phyloP scores from a whole-genome alignment of 1,284 basidiomycete genomes.

The Golubevia pallescens region DNA sequence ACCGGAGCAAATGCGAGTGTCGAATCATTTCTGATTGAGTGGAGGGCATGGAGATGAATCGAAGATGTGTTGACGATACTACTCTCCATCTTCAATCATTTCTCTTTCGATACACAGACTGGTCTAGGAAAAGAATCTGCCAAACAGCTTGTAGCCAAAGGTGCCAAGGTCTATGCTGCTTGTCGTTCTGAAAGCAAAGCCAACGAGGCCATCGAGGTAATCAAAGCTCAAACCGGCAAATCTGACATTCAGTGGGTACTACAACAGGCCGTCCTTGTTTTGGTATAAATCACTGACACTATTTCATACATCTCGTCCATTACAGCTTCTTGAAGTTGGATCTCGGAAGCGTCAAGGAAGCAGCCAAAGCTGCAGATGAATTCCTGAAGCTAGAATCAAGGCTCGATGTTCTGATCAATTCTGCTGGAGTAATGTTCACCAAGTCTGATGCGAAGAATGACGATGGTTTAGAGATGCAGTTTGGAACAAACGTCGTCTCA shows the following conservation, averaged over 20 bases:
- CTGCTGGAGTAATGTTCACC: too few relatives aligned
- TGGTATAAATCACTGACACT: too few relatives aligned
- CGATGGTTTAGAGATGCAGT: conserved; percentile 48
- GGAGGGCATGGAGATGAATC: too few relatives aligned
- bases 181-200: conserved; percentile 48
- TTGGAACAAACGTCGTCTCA: conserved; percentile 47
- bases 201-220: conserved; percentile 32
- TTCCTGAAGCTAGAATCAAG: neutral
- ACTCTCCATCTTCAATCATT: too few relatives aligned
- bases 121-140: conserved; percentile 63
- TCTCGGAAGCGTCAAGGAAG: neutral
- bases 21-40: too few relatives aligned
- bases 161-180: conserved; percentile 63
- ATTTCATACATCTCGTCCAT: too few relatives aligned
- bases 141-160: conserved; percentile 40
- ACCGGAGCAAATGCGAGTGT: neutral
- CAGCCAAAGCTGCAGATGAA: neutral
- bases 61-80: too few relatives aligned
- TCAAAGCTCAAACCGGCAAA: neutral
- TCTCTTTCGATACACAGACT: too few relatives aligned
- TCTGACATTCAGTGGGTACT: neutral
- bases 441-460: conserved; percentile 12
- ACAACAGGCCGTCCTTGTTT: too few relatives aligned
- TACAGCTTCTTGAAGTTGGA: neutral
- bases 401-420: neutral